Base-by-base conservation (phyloP, 2,329 filamentous ascomycete species). In the Fusarium phyllophilum region DNA sequence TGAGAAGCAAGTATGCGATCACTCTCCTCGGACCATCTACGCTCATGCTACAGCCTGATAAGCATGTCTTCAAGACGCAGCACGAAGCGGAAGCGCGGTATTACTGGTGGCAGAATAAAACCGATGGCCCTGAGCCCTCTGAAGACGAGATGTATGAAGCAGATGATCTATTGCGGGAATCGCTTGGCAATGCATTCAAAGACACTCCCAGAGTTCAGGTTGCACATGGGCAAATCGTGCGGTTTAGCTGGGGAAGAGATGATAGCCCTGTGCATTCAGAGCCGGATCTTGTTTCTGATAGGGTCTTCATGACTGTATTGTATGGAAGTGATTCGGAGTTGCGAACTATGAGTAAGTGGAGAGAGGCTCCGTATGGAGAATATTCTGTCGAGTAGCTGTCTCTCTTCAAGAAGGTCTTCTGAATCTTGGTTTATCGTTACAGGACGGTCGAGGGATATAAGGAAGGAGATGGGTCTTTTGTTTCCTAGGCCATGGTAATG, bases 181-280 rank as follows among this genome's bases (percentile, higher is more conserved):
- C 26, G 5, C 62, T 65, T 11, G 12, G 13, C 6, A 39, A n/a
- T 2, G 20, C 26, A n/a, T 64, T 65, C 4, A 12, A 54, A 6
- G 12, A 55, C 3, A 17, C 39, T 0, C 39, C 59, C 0, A 20
- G 33, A 64, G 39, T 64, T 7, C 11, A 45, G 6, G 33, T 54
- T 34, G 60, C 45, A 10, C 46, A 22, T 1, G 59, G 60, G 0
- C 14, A 64, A 55, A 22, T 65, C 1, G 60, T 64, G 17, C 59
- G 62, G 8, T 65, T 65, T 3, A 55, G 33, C 6, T 65, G 62
- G 45, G 62, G 62, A 8, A 18, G 33, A 3, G 59, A 22, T 15
- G 20, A 64, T 0, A 65, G 62, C 1, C 62, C 62, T 1, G 11
- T 64, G 1, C 59, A 65, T 39, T 65, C 62, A n/a, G 62, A 65